Percentiles rank a stretch among this genome's conserved stretches.
These are phyloP conservation scores for Rhizoclosmatium sp. DNA, from an alignment of 192 early-diverging fungal genomes.

Conservation along the genomic window DNA sequence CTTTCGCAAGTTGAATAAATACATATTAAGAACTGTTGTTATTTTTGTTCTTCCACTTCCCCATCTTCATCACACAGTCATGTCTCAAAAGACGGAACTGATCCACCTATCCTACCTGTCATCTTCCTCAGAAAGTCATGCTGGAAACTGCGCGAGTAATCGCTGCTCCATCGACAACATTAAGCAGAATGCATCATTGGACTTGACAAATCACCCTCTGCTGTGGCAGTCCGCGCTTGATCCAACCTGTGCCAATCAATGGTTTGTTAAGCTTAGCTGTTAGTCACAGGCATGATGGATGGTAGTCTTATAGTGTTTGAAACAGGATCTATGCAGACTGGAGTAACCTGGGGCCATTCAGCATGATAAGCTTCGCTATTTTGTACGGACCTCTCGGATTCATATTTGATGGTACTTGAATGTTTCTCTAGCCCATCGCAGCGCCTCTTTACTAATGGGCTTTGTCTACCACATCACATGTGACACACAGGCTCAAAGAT, in stretches of 20 bases:
- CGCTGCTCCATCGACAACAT: neutral
- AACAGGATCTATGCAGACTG: conserved; percentile 11
- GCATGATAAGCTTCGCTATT: neutral
- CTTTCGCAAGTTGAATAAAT: neutral
- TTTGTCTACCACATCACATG: neutral
- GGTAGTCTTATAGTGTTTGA: neutral
- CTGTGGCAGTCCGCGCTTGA: conserved; percentile 22
- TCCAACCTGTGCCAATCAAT: conserved; percentile 5
- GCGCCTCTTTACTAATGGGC: neutral
- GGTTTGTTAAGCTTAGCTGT: neutral
- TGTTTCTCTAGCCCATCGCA: neutral
- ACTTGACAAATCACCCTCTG: neutral
- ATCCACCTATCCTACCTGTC: neutral
- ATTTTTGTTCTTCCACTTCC: too few species aligned
- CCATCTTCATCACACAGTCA: too few species aligned
- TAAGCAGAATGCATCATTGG: neutral
- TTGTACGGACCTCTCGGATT: conserved; percentile 9
- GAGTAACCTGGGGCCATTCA: neutral
- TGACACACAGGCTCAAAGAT: neutral
- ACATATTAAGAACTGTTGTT: too few species aligned
- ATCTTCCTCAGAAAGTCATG: neutral
- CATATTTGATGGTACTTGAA: neutral
- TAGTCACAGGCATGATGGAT: neutral
- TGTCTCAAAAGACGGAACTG: conserved; percentile 7
- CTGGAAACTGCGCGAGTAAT: conserved; percentile 11